Conservation (phyloP, 441 rosid genomes). For the Populus hybrid region DNA sequence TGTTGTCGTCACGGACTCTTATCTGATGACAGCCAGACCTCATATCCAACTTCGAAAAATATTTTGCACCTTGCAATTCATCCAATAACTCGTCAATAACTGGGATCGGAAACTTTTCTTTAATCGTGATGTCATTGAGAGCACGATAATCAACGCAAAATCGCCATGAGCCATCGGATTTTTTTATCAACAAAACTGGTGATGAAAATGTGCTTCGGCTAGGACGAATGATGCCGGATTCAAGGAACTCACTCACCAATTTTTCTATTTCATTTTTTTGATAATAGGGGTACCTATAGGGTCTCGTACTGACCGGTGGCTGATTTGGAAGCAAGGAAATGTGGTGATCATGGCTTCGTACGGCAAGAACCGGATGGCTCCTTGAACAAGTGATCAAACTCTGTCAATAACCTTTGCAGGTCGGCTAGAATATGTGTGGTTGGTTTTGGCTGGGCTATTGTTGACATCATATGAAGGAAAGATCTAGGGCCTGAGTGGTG, state of each 20-base stretch:
- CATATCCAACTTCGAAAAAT: background rate
- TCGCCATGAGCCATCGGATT: background rate
- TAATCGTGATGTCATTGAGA: background rate
- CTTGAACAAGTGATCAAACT: no score
- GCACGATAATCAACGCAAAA: background rate
- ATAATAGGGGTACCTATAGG: background rate
- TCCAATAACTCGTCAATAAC: background rate
- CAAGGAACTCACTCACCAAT: background rate
- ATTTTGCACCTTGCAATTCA: background rate
- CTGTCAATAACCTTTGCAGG: background rate
- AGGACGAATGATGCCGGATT: background rate
- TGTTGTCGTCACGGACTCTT: background rate
- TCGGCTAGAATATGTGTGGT: rapidly evolving
- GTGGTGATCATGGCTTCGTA: background rate
- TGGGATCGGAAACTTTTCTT: background rate
- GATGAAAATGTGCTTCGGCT: background rate
- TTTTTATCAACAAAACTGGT: background rate
- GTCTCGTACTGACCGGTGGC: background rate
- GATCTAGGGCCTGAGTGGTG: no score
- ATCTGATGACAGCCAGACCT: background rate
- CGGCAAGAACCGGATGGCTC: background rate
- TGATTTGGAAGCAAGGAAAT: background rate
- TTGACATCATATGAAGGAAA: no score
- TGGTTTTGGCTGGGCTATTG: background rate
- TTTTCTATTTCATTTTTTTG: background rate